Percentiles rank a stretch among this genome's conserved stretches.
Evolutionary conservation across 1,284 basidiomycete species (phyloP).

Genomic region (Austroboletus sp.): DNA sequence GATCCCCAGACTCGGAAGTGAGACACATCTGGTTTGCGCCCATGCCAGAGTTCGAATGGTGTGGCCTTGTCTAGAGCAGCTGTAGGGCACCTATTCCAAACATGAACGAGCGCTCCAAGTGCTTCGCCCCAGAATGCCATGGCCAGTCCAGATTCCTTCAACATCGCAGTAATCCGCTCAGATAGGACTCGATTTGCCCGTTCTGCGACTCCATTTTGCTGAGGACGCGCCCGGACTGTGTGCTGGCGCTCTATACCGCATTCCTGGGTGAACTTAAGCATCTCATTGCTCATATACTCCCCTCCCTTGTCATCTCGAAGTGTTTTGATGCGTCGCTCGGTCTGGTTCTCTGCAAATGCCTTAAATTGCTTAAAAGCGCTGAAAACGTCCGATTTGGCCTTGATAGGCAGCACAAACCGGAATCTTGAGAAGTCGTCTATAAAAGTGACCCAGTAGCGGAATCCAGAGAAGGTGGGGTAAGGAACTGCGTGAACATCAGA

Average conservation of each 20-base stretch:
- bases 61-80: neutral
- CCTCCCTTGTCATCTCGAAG: slow-evolving; percentile 31
- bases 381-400: neutral
- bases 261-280: slow-evolving; percentile 18
- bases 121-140: slow-evolving; percentile 3
- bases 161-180: slow-evolving; percentile 10
- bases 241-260: slow-evolving; percentile 17
- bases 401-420: neutral
- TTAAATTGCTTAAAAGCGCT: slow-evolving; percentile 6
- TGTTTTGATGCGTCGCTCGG: slow-evolving; percentile 20
- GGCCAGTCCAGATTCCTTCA: slow-evolving; percentile 7
- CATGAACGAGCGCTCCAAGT: neutral
- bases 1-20: neutral
- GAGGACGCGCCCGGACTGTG: slow-evolving; percentile 15
- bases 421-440: neutral
- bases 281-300: slow-evolving; percentile 25
- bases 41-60: slow-evolving; percentile 17
- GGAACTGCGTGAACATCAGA: neutral
- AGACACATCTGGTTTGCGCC: slow-evolving; percentile 23
- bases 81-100: neutral
- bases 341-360: slow-evolving; percentile 6
- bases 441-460: neutral
- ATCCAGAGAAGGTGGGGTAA: neutral
- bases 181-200: neutral
- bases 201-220: slow-evolving; percentile 23